Percentiles rank a stretch among this genome's conserved stretches.
Evolutionary conservation across 352 stramenopile species (phyloP).

Genomic region (Plasmopara muralis): DNA sequence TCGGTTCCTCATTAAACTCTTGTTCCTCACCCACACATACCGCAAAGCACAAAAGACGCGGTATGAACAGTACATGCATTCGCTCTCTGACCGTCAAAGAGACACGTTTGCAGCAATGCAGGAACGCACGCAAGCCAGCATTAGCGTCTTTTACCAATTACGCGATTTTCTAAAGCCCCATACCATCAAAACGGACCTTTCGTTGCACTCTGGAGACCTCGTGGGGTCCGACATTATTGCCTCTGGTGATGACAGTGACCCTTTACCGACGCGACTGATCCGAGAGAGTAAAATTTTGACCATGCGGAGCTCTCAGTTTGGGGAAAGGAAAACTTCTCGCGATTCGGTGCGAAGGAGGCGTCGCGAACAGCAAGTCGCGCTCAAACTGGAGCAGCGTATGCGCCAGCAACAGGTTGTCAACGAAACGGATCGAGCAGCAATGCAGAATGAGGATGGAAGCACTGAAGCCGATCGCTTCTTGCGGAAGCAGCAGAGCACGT

Average conservation of each 20-base stretch:
- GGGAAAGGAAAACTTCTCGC: conserved; percentile 7
- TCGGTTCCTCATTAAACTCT: conserved; percentile 65
- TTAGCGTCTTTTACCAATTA: conserved; percentile 54
- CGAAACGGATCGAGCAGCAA: conserved; percentile 2
- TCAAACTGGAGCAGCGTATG: background rate
- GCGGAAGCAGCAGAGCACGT: conserved; percentile 20
- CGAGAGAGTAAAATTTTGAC: conserved; percentile 68
- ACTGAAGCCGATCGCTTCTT: conserved; percentile 12
- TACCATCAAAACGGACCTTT: conserved; percentile 22
- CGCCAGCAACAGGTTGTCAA: background rate
- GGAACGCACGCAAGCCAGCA: conserved; percentile 46
- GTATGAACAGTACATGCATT: conserved; percentile 42
- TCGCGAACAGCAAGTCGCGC: background rate
- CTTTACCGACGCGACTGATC: conserved; percentile 32
- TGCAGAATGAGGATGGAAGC: too few species aligned
- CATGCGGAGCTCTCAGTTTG: conserved; percentile 34
- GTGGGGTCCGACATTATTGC: conserved; percentile 2
- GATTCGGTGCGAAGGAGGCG: conserved; percentile 13
- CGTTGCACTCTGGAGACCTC: conserved; percentile 17
- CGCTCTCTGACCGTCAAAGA: conserved; percentile 16
- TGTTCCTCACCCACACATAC: conserved; percentile 69
- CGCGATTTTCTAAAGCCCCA: conserved; percentile 69
- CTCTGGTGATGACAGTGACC: conserved; percentile 22
- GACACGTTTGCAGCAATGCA: conserved; percentile 25
- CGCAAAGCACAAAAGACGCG: conserved; percentile 64